These are phyloP conservation scores for Hypoxylon perforatum DNA, from an alignment of 495 filamentous ascomycete species.

Conservation along the genomic window DNA sequence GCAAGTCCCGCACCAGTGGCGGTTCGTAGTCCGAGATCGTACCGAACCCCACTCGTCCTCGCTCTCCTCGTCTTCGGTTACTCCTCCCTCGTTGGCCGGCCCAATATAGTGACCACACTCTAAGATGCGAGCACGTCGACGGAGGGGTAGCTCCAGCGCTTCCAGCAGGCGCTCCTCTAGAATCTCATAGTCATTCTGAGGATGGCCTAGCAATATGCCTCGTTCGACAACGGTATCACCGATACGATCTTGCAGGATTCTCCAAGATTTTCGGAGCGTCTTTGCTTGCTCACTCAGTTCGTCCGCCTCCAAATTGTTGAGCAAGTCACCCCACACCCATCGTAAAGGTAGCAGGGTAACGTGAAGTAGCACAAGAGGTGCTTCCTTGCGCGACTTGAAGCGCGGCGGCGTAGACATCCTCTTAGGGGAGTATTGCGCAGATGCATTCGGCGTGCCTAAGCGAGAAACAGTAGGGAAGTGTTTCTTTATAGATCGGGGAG, in stretches of 20 bases:
- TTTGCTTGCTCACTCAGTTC: conserved; percentile 65
- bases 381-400: conserved; percentile 60
- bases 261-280: conserved; percentile 75
- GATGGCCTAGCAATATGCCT: conserved; percentile 88
- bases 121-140: conserved; percentile 70
- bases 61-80: conserved; percentile 58
- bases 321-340: conserved; percentile 72
- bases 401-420: conserved; percentile 67
- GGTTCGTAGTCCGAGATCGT: conserved; percentile 45
- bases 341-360: conserved; percentile 82
- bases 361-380: conserved; percentile 86
- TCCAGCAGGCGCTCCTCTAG: conserved; percentile 94
- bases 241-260: conserved; percentile 77
- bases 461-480: conserved; percentile 60
- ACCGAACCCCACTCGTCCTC: conserved; percentile 57
- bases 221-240: conserved; percentile 83
- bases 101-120: conserved; percentile 83
- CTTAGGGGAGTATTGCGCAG: conserved; percentile 65
- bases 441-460: conserved; percentile 56
- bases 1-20: conserved; percentile 71
- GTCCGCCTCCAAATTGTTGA: conserved; percentile 53
- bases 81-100: conserved; percentile 52
- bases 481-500: conserved; percentile 58
- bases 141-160: conserved; percentile 77
- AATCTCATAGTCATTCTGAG: conserved; percentile 88